phyloP scores from a whole-genome alignment of 345 rosid genomes.

The Brassica juncea region DNA sequence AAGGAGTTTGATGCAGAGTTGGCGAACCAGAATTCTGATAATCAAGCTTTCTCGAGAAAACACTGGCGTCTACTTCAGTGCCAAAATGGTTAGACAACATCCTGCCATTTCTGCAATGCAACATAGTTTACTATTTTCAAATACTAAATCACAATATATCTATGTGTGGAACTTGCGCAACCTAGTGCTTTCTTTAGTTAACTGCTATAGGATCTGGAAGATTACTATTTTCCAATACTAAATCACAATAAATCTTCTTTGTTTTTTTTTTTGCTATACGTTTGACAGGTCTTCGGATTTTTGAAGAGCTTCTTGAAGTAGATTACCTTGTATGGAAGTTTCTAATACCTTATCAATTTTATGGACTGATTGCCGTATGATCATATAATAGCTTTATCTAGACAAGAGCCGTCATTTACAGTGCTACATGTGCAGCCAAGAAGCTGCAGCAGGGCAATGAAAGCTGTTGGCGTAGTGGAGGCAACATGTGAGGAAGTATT shows the following conservation, averaged over 20 bases:
- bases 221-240: too few species aligned
- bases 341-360: conserved; percentile 9
- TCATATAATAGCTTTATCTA: conserved; percentile 26
- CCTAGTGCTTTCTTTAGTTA: conserved; percentile 7
- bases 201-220: conserved; percentile 13
- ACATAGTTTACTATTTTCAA: background rate
- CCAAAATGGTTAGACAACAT: conserved; percentile 75
- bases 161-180: conserved; percentile 5
- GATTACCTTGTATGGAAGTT: conserved; percentile 86
- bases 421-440: conserved; percentile 73
- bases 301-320: conserved; percentile 99
- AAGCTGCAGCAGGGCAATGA: conserved; percentile 99
- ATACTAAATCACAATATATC: background rate
- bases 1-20: conserved; percentile 77
- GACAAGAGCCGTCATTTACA: conserved; percentile 32
- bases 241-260: background rate
- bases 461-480: conserved; percentile 99
- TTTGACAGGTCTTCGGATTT: conserved; percentile 93
- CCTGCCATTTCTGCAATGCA: conserved; percentile 21
- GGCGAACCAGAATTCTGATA: conserved; percentile 65
- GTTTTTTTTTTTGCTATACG: conserved; percentile 1
- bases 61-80: conserved; percentile 99
- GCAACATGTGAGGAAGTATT: conserved; percentile 97
- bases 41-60: conserved; percentile 94
- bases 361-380: conserved; percentile 18